Base-by-base conservation (phyloP, 2,329 filamentous ascomycete species). In the Aspergillus brasiliensis region DNA sequence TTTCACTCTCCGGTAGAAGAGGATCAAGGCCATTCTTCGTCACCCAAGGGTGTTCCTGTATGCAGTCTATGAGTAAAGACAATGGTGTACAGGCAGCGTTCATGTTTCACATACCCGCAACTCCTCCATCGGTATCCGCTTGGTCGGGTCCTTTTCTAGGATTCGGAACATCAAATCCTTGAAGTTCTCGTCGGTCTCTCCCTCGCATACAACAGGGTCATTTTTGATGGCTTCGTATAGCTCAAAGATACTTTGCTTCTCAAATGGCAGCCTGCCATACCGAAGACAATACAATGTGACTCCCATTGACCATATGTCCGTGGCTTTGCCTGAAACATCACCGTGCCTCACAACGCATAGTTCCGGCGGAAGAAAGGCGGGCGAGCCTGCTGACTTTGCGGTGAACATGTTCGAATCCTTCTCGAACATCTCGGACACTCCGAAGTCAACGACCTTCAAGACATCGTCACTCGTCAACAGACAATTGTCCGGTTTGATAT, bases 301-400 rank as follows among this genome's bases (percentile, higher is more conserved):
- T 6, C 95, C 95, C 94, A 98, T 98, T 3, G 94, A 96, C 95
- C 95, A 99, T 56, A 99, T 92, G 76, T 99, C 95, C 3, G 92
- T 92, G 3, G 94, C 92, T 68, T 87, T 90, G 10, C 95, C 95
- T 2, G 91, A 94, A 1, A 98, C 89, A 65, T 93, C 88, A 0
- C 91, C 91, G 72, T 97, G 94, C 69, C 86, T 92, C 7, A 88
- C 86, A 21, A 93, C 88, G 71, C 95, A 99, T 11, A 99, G 82
- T 75, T 99, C 95, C 0, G 95, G 95, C 0, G 95, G 91, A 59
- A 98, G 84, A 70, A 99, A 99, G 0, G 95, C 95, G 0, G 95
- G 95, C 3, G 93, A 97, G 1, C 95, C 95, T 10, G 93, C 93
- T 3, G 92, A 94, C 77, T 98, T 99, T 60, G 90, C 88, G 0